Evolutionary conservation across 2,329 filamentous ascomycete species (phyloP).

Genomic region (Alternaria metachromatica): DNA sequence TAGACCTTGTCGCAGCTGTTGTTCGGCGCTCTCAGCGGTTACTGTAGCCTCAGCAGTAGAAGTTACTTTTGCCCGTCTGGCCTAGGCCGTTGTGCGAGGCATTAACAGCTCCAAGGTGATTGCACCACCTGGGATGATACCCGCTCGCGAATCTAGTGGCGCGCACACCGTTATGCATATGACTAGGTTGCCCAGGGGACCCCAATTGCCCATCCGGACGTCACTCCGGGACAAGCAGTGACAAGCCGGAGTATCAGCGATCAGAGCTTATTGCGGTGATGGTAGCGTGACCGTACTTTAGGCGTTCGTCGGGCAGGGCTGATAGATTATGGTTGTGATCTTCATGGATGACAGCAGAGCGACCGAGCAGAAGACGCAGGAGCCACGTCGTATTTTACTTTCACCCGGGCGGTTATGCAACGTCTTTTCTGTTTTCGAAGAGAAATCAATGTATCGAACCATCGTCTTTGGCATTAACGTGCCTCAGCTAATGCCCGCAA

Average conservation of each 20-base stretch:
- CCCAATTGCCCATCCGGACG: background rate
- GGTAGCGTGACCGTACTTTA: background rate
- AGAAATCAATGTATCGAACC: background rate
- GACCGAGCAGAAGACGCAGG: background rate
- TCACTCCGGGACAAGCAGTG: background rate
- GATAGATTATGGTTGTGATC: background rate
- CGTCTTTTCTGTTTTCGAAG: background rate
- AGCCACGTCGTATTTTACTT: background rate
- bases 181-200: background rate
- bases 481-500: background rate
- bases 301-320: background rate
- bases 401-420: background rate
- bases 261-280: background rate
- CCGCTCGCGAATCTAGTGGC: conserved; percentile 4
- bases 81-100: background rate
- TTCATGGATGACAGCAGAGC: background rate
- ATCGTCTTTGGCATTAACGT: conserved; percentile 1
- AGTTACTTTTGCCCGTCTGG: background rate
- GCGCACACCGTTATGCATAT: background rate
- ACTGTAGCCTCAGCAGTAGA: background rate
- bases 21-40: conserved; percentile 1
- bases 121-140: background rate
- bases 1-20: background rate
- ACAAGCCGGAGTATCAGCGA: background rate
- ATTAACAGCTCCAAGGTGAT: background rate